A percentile compares a stretch with the other conserved stretches of the same genome.
Conservation (phyloP, 345 rosid genomes). For the Reutealis trisperma region DNA sequence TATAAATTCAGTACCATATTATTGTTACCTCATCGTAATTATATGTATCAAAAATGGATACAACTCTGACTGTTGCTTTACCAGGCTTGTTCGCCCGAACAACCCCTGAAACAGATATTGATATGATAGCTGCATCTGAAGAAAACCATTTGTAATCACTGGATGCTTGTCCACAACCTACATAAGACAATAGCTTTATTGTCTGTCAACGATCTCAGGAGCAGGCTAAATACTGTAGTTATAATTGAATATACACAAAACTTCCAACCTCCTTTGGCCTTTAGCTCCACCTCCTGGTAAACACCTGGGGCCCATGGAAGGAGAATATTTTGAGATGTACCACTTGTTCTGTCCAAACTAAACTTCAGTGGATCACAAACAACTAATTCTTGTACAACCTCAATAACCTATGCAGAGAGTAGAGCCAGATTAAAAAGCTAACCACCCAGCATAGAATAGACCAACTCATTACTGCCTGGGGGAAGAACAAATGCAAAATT, state of each 20-base stretch:
- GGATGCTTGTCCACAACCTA: slow-evolving; percentile 81
- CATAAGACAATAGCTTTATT: slow-evolving; percentile 21
- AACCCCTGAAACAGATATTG: slow-evolving; percentile 74
- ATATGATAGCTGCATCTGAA: slow-evolving; percentile 60
- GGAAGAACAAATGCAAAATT: not conserved
- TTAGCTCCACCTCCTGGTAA: slow-evolving; percentile 80
- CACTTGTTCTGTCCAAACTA: slow-evolving; percentile 43
- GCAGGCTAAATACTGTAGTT: not conserved
- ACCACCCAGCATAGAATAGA: not conserved
- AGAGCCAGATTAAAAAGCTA: slow-evolving; percentile 16
- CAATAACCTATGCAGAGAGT: slow-evolving; percentile 57
- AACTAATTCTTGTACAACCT: slow-evolving; percentile 68
- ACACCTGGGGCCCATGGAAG: slow-evolving; percentile 85
- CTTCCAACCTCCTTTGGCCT: slow-evolving; percentile 74
- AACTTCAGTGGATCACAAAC: slow-evolving; percentile 77
- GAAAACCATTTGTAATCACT: slow-evolving; percentile 92
- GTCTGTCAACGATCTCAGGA: slow-evolving; percentile 18
- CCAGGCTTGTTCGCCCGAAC: slow-evolving; percentile 93
- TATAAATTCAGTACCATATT: not conserved
- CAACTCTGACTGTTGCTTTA: slow-evolving; percentile 70
- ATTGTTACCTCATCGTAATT: slow-evolving; percentile 83
- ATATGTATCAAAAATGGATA: slow-evolving; percentile 69
- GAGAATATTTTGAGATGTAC: slow-evolving; percentile 43
- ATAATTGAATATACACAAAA: slow-evolving; percentile 14
- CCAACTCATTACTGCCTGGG: not conserved